Evolutionary conservation across 2,329 filamentous ascomycete genomes (phyloP).

Genomic region (Fonsecaea pedrosoi): DNA sequence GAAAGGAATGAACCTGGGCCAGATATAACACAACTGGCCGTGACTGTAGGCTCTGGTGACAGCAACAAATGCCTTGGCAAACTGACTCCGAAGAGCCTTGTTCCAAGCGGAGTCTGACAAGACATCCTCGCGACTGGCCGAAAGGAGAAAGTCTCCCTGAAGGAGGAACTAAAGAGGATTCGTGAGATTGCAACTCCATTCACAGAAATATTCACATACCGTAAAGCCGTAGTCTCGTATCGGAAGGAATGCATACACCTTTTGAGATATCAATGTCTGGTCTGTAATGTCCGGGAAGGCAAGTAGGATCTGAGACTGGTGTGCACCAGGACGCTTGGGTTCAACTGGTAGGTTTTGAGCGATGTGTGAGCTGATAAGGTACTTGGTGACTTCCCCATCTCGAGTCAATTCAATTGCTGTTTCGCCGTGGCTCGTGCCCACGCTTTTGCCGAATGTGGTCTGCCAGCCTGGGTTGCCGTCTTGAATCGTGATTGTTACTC

Average conservation of each 20-base stretch:
- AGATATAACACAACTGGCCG: slow-evolving; percentile 16
- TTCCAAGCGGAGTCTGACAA: slow-evolving; percentile 13
- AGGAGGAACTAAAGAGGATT: slow-evolving; percentile 16
- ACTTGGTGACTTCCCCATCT: slow-evolving; percentile 11
- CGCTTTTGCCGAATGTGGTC: slow-evolving; percentile 15
- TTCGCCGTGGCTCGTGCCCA: slow-evolving; percentile 10
- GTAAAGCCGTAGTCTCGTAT: slow-evolving; percentile 22
- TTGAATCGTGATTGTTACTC: slow-evolving; percentile 16
- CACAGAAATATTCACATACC: not conserved
- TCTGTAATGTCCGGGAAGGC: slow-evolving; percentile 15
- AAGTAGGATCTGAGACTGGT: slow-evolving; percentile 13
- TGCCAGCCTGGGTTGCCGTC: slow-evolving; percentile 2
- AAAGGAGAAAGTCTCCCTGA: slow-evolving; percentile 19
- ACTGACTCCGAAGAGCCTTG: slow-evolving; percentile 3
- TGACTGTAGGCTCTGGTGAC: slow-evolving; percentile 13
- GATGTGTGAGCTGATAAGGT: slow-evolving; percentile 15
- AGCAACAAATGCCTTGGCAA: slow-evolving; percentile 18
- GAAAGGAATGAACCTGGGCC: slow-evolving; percentile 20
- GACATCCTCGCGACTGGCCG: slow-evolving; percentile 18
- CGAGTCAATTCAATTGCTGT: slow-evolving; percentile 18
- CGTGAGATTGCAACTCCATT: not conserved
- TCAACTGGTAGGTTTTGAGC: slow-evolving; percentile 10
- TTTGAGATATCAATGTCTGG: slow-evolving; percentile 8
- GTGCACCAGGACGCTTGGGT: slow-evolving; percentile 15
- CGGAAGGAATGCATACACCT: slow-evolving; percentile 21